Percentiles rank a stretch among this genome's conserved stretches.
Conservation (phyloP, 2,329 filamentous ascomycete genomes). For the Sporothrix pallida region DNA sequence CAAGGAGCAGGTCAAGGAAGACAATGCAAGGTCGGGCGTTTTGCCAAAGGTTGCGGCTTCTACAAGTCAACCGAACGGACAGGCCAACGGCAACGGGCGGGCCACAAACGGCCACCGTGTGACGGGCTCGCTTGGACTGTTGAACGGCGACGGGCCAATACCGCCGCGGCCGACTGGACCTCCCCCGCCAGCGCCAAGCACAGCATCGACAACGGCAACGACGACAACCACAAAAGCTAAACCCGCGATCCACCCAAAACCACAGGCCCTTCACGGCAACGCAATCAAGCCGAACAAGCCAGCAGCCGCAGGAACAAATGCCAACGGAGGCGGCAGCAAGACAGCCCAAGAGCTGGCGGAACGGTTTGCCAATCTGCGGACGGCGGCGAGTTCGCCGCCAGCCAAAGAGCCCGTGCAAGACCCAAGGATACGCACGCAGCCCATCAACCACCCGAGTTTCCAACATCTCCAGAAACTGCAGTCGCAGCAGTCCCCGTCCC, state of each 20-base stretch:
- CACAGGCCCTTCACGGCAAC: conserved; percentile 68
- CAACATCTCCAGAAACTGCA: conserved; percentile 35
- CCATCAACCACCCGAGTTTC: conserved; percentile 52
- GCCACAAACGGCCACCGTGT: conserved; percentile 32
- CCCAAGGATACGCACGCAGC: conserved; percentile 58
- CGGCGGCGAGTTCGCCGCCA: conserved; percentile 36
- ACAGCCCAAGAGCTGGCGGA: conserved; percentile 57
- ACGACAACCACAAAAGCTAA: conserved; percentile 45
- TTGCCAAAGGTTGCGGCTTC: conserved; percentile 47
- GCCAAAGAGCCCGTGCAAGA: conserved; percentile 54
- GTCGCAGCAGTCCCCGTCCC: conserved; percentile 25
- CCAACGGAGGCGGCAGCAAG: conserved; percentile 41
- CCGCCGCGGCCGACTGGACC: not conserved
- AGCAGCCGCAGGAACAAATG: conserved; percentile 37
- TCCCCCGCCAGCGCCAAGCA: not conserved
- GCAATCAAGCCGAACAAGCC: conserved; percentile 51
- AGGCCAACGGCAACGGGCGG: conserved; percentile 5
- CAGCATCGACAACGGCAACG: not conserved
- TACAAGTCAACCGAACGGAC: not conserved
- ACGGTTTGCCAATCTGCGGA: conserved; percentile 64
- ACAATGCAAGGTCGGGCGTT: conserved; percentile 68
- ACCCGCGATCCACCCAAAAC: conserved; percentile 68
- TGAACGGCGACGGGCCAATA: not conserved
- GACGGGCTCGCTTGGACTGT: conserved; percentile 21
- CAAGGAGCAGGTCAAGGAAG: conserved; percentile 64